These are phyloP conservation scores for Ambrosiella beaveri DNA, from an alignment of 2,329 filamentous ascomycete species.

Conservation along the genomic window DNA sequence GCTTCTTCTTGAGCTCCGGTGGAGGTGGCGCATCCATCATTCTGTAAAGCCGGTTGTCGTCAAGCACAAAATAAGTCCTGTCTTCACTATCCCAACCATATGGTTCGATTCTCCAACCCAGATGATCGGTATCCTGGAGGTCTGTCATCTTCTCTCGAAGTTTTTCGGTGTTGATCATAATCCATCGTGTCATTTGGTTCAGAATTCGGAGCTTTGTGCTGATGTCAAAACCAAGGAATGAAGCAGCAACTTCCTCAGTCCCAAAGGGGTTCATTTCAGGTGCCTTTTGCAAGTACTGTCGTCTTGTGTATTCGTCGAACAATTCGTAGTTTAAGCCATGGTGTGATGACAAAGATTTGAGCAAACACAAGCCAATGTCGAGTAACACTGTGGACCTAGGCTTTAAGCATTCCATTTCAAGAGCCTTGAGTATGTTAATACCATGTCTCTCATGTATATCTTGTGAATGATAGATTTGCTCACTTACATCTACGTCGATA, in stretches of 20 bases:
- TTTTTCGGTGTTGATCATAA: constrained; percentile 70
- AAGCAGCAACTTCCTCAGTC: constrained; percentile 49
- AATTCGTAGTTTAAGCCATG: constrained; percentile 73
- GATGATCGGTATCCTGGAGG: constrained; percentile 63
- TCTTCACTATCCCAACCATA: constrained; percentile 82
- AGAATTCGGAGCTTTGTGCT: constrained; percentile 67
- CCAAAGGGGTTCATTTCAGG: constrained; percentile 74
- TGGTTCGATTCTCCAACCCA: constrained; percentile 66
- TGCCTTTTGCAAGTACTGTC: constrained; percentile 72
- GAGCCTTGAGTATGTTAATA: constrained; percentile 40
- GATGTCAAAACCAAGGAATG: constrained; percentile 67
- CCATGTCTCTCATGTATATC: neutral
- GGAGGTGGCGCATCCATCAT: constrained; percentile 56
- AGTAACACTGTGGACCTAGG: constrained; percentile 56
- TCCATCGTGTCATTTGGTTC: constrained; percentile 79
- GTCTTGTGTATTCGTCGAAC: constrained; percentile 83
- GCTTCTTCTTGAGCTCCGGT: constrained; percentile 37
- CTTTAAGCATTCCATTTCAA: constrained; percentile 78
- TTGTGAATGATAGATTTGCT: neutral
- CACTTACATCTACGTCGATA: constrained; percentile 66
- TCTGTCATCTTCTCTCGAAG: constrained; percentile 77
- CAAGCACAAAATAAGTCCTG: constrained; percentile 73
- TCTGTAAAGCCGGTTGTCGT: constrained; percentile 86
- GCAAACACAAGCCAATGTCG: constrained; percentile 67
- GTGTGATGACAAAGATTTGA: constrained; percentile 90